Evolutionary conservation across 352 stramenopile genomes (phyloP), one percentile per base, ranked within the genome.

Genomic region (Globisporangium paroecandrum): DNA sequence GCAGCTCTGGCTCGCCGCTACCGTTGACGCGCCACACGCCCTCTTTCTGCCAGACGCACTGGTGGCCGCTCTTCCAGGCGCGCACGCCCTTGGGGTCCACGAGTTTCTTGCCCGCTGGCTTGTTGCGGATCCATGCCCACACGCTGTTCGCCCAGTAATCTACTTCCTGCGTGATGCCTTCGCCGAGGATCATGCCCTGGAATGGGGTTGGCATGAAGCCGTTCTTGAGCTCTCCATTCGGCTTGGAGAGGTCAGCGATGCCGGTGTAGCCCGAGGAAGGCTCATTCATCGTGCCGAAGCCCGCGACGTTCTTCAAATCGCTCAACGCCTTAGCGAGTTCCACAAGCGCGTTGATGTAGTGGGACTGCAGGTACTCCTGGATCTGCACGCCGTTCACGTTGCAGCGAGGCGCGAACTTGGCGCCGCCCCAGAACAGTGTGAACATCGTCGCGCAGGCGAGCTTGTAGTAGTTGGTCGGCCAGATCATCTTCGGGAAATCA

Each of bases 231-330:
- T 93, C 80, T 53, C 71, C 73, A 61, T 89, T 94, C 53, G 77
- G 68, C 29, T 75, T 66, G 54, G n/a, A 59, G 13, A 93, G 74
- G 63, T 96, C 78, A 4, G 74, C 43, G 4, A 94, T 64, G 4
- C 86, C 89, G 38, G 95, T 80, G 63, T 86, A 97, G 0, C 89
- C 89, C 7, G 73, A 74, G 10, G 83, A 93, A 24, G 89, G 89
- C 64, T 98, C 92, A 66, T 98, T 98, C 85, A 98, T 95, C 18
- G 90, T 82, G 9, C 91, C 92, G 78, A 98, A 94, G 27, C 91
- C 92, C 32, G 96, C 73, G 43, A 98, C 79, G 66, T 98, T 97
- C 22, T 73, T 69, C 34, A 95, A 75, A 20, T 86, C 89, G 7
- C 71, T 75, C 0, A 97, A 58, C 20, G 72, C 70, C 51, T 82